Evolutionary conservation across 164 flowering plant species (phyloP), one percentile per base, ranked within the genome.

Genomic region (Malania oleifera): DNA sequence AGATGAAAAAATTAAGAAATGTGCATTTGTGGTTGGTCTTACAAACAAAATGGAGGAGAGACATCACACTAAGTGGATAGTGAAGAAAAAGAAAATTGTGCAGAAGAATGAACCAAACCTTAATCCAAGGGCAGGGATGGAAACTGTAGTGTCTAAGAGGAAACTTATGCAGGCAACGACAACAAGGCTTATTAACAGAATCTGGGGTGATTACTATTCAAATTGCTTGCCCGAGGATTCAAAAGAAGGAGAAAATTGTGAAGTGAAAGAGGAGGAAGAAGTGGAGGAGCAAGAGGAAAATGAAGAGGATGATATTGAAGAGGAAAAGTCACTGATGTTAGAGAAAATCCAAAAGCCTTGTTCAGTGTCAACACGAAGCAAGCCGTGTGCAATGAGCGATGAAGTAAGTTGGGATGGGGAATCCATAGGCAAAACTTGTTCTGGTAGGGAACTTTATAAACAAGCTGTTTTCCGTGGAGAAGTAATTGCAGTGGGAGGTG

Each of bases 201-300:
- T 89, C 53, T 93, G 99, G 99, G 89, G 91, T 1, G 95, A 86
- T 20, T 93, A 77, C 65, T 93, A 93, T 59, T 86, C 92, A 31
- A 86, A 82, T 47, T 80, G 77, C 63, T 75, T 70, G 7, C 89
- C 87, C 1, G 96, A 90, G 49, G 82, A 76, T 29, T 28, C 50
- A 22, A 74, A 78, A 31, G 80, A 74, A 45, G 76, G 27, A 40
- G 43, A n/a, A 28, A 11, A 9, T 52, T 0, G 22, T 38, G 83
- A 68, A 37, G 54, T 39, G 13, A 76, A 73, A 63, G 80, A 64
- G 44, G 84, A 80, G 39, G 76, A 68, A 28, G 75, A 62, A 40
- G 70, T 26, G 13, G 89, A 81, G 14, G 87, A 82, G 40, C 67
- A 78, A 19, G 84, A 75, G 20, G 84, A 74, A 45, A 57, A 80